Conservation (phyloP, 2,329 filamentous ascomycete genomes). For the Ophiostoma fasciatum region DNA sequence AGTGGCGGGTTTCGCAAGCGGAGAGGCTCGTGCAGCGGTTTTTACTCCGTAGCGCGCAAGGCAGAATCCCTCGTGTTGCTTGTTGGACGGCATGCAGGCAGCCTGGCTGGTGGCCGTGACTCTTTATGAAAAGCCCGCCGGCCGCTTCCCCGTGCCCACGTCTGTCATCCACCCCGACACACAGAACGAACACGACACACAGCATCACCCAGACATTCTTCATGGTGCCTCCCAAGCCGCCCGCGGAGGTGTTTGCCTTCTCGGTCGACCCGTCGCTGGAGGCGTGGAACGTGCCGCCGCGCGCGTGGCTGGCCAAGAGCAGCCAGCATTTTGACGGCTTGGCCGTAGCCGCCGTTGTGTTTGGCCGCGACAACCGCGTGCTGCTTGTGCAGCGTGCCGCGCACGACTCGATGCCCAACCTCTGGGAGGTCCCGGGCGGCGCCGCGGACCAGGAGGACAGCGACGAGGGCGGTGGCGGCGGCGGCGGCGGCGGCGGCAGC, state of each 20-base stretch:
- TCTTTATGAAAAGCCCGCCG: too few relatives aligned
- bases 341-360: slow-evolving; percentile 17
- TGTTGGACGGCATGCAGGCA: too few relatives aligned
- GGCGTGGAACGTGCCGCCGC: slow-evolving; percentile 11
- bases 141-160: too few relatives aligned
- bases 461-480: background rate
- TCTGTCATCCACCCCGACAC: too few relatives aligned
- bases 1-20: too few relatives aligned
- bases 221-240: slow-evolving; percentile 4
- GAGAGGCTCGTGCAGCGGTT: too few relatives aligned
- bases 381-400: slow-evolving; percentile 25
- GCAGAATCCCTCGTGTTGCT: too few relatives aligned
- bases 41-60: too few relatives aligned
- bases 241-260: slow-evolving; percentile 13
- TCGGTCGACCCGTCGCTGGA: slow-evolving; percentile 11
- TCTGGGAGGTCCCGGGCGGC: slow-evolving; percentile 29
- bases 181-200: background rate
- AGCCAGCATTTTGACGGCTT: slow-evolving; percentile 11
- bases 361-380: slow-evolving; percentile 17
- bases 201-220: background rate
- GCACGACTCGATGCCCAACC: slow-evolving; percentile 23
- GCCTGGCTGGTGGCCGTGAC: too few relatives aligned
- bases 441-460: slow-evolving; percentile 21
- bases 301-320: slow-evolving; percentile 12
- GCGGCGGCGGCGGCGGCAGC: background rate